Evolutionary conservation across 2,329 filamentous ascomycete species (phyloP).

Genomic region (Cladophialophora yegresii): DNA sequence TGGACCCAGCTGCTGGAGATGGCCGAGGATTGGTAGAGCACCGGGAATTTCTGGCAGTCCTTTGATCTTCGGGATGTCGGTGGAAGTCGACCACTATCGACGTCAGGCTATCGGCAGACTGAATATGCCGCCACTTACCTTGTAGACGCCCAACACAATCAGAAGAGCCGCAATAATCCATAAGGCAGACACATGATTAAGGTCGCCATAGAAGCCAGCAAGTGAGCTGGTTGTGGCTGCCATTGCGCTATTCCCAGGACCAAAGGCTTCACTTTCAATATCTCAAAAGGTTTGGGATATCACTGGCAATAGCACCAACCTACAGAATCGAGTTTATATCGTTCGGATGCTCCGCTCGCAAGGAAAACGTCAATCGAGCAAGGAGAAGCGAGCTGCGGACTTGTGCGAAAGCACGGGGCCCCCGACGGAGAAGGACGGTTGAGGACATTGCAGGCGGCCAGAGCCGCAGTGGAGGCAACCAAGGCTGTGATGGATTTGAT

Average conservation of each 20-base stretch:
- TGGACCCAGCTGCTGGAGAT: constrained; percentile 58
- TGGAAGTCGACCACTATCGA: constrained; percentile 38
- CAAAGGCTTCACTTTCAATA: background rate
- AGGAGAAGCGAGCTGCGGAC: constrained; percentile 22
- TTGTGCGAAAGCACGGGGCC: constrained; percentile 17
- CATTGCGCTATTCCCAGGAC: background rate
- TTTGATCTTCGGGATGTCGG: constrained; percentile 59
- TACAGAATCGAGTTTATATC: constrained; percentile 12
- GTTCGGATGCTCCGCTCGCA: background rate
- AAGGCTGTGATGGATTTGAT: background rate
- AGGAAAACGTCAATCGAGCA: constrained; percentile 17
- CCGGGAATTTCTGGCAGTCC: constrained; percentile 60
- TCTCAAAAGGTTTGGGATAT: background rate
- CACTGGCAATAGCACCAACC: background rate
- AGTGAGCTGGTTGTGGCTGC: constrained; percentile 13
- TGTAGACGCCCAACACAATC: constrained; percentile 24
- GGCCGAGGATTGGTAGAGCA: constrained; percentile 59
- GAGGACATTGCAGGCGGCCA: constrained; percentile 5
- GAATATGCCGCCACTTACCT: constrained; percentile 10
- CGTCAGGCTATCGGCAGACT: background rate
- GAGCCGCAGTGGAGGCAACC: constrained; percentile 12
- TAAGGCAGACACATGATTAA: constrained; percentile 24
- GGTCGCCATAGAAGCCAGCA: constrained; percentile 19
- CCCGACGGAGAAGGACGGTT: constrained; percentile 20
- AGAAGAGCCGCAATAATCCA: constrained; percentile 23